phyloP scores from a whole-genome alignment of 2,329 filamentous ascomycete species.

The Cucurbitaria berberidis region DNA sequence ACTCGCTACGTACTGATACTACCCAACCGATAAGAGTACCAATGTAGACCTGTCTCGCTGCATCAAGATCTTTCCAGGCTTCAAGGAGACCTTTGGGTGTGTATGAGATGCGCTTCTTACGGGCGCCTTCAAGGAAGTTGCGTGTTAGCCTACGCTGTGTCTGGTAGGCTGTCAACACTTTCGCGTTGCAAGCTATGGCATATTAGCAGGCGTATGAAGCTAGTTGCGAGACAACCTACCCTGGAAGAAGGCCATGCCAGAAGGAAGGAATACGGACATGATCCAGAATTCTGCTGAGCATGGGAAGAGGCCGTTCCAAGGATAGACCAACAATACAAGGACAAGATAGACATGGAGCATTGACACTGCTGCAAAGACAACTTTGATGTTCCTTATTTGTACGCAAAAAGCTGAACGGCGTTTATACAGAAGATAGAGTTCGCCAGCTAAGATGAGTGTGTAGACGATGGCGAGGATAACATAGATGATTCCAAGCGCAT shows the following conservation, averaged over 20 bases:
- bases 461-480: slow-evolving; percentile 41
- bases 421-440: slow-evolving; percentile 40
- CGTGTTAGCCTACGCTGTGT: slow-evolving; percentile 42
- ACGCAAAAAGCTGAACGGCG: slow-evolving; percentile 40
- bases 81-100: slow-evolving; percentile 38
- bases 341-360: slow-evolving; percentile 47
- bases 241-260: slow-evolving; percentile 50
- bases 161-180: slow-evolving; percentile 45
- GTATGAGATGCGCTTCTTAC: slow-evolving; percentile 40
- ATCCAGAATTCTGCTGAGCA: slow-evolving; percentile 49
- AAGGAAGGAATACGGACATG: slow-evolving; percentile 48
- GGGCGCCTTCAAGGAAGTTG: slow-evolving; percentile 44
- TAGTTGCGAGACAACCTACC: slow-evolving; percentile 20
- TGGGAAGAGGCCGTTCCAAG: slow-evolving; percentile 43
- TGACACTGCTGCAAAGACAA: slow-evolving; percentile 43
- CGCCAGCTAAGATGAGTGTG: slow-evolving; percentile 38
- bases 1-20: slow-evolving; percentile 35
- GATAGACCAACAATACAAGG: slow-evolving; percentile 46
- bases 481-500: slow-evolving; percentile 42
- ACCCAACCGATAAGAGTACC: slow-evolving; percentile 38
- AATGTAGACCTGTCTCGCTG: slow-evolving; percentile 43
- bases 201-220: not conserved
- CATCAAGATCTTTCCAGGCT: slow-evolving; percentile 40
- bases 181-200: slow-evolving; percentile 42
- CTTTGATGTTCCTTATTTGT: slow-evolving; percentile 41